Conservation (phyloP, 805 yeast genomes). For the Candida ficus region DNA sequence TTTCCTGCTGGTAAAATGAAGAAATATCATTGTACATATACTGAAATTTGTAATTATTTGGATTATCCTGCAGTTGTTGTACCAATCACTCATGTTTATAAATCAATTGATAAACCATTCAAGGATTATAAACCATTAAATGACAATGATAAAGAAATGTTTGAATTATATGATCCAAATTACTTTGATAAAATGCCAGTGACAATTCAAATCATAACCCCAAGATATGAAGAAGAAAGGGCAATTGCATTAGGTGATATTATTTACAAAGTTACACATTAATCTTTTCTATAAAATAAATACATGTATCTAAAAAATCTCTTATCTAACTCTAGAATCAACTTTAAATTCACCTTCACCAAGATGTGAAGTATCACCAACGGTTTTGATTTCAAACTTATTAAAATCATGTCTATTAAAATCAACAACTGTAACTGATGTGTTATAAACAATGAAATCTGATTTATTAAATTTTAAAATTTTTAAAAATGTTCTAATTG, state of each 20-base stretch:
- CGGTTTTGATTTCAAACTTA: constrained; percentile 41
- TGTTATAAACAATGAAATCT: constrained; percentile 61
- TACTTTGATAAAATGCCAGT: constrained; percentile 49
- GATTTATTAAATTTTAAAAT: constrained; percentile 44
- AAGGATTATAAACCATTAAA: constrained; percentile 20
- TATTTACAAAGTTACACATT: constrained; percentile 1
- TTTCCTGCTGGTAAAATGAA: constrained; percentile 35
- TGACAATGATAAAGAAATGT: constrained; percentile 27
- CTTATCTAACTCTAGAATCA: constrained; percentile 37
- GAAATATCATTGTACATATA: constrained; percentile 37
- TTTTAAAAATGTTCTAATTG: constrained; percentile 55
- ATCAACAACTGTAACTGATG: constrained; percentile 68
- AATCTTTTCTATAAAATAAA: not conserved
- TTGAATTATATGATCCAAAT: constrained; percentile 42
- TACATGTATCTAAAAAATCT: not conserved
- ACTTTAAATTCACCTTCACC: constrained; percentile 49
- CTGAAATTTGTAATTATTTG: constrained; percentile 35
- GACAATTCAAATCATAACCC: constrained; percentile 48
- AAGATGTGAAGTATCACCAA: constrained; percentile 68
- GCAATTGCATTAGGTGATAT: constrained; percentile 13
- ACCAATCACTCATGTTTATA: constrained; percentile 39
- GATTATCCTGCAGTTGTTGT: constrained; percentile 38
- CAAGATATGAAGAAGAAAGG: constrained; percentile 52
- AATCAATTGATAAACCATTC: constrained; percentile 26
- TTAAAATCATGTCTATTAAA: constrained; percentile 33